Evolutionary conservation across 2,329 filamentous ascomycete species (phyloP), one percentile per base, ranked within the genome.

Genomic region (Macrophomina pseudophaseolina): DNA sequence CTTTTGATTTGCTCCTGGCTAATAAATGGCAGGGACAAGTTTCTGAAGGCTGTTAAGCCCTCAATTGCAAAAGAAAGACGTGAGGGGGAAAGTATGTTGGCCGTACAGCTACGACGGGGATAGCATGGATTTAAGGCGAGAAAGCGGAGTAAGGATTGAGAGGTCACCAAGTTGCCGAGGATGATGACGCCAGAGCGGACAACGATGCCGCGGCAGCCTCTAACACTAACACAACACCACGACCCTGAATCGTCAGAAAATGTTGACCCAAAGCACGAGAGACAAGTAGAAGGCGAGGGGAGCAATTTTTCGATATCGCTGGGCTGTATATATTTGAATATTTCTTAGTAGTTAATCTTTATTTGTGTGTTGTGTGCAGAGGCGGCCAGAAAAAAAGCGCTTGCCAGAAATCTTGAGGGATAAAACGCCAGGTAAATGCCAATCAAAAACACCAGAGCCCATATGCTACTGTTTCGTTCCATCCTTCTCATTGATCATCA

Each of bases 401-500:
- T 58, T 58, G 18, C 38, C 14, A 30, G 12, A 14, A 28, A 44
- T 14, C 23, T 23, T 23, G 42, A 48, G 33, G 35, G 60, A 53
- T 64, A 52, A n/a, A 64, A 64, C 60, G 49, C 60, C 60, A n/a
- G 42, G 35, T 1, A 53, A 64, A 64, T 64, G 60, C 60, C 28
- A 23, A 64, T 64, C 60, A 64, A 52, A 53, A 54, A 64, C 46
- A 28, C 48, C 46, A 28, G 23, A 30, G 11, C 16, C 56, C 59
- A 38, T 28, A 64, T 64, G 60, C 60, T 53, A 16, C 48, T 8
- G 44, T 52, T 44, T 51, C 46, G 44, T 52, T 33, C 52, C 48
- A 53, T 52, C 44, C 60, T 18, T 64, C 60, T 38, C 9, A 14
- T 44, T 53, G 33, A 52, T 51, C 59, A 35, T 60, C 56, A 49